Evolutionary conservation across 2,329 filamentous ascomycete species (phyloP).

Genomic region (Pleoardoris graminearum): DNA sequence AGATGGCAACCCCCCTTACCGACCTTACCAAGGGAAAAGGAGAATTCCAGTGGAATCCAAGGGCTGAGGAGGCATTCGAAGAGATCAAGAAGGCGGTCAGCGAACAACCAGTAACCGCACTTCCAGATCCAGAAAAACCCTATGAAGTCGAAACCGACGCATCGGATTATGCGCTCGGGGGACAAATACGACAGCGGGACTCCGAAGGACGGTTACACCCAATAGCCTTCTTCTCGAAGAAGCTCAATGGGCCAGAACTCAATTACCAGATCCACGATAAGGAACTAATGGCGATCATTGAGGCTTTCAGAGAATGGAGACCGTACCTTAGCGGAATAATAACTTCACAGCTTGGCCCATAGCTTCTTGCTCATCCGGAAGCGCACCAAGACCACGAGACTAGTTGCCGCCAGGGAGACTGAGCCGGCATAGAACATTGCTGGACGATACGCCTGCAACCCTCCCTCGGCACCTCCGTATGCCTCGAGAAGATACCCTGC

Average conservation of each 20-base stretch:
- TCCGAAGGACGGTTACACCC: neutral
- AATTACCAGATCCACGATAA: conserved; percentile 8
- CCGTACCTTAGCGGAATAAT: too few species aligned
- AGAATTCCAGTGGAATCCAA: neutral
- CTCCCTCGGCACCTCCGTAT: too few species aligned
- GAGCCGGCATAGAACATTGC: too few species aligned
- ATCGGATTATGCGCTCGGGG: too few species aligned
- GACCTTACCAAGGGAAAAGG: neutral
- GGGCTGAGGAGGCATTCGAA: neutral
- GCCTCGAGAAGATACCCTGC: too few species aligned
- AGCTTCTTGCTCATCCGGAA: too few species aligned
- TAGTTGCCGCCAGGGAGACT: too few species aligned
- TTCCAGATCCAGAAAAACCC: neutral
- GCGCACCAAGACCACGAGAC: too few species aligned
- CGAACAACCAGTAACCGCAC: neutral
- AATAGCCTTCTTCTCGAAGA: conserved; percentile 1
- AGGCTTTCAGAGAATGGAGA: neutral
- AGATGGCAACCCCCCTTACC: neutral
- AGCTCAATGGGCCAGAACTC: neutral
- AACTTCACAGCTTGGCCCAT: too few species aligned
- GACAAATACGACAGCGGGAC: too few species aligned
- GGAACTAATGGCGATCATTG: neutral
- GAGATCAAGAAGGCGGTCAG: neutral
- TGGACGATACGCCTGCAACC: too few species aligned
- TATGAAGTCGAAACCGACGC: neutral